Percentiles rank a stretch among this genome's conserved stretches.
These are phyloP conservation scores for Metarhizium robertsii DNA, from an alignment of 2,329 filamentous ascomycete genomes.

Conservation along the genomic window DNA sequence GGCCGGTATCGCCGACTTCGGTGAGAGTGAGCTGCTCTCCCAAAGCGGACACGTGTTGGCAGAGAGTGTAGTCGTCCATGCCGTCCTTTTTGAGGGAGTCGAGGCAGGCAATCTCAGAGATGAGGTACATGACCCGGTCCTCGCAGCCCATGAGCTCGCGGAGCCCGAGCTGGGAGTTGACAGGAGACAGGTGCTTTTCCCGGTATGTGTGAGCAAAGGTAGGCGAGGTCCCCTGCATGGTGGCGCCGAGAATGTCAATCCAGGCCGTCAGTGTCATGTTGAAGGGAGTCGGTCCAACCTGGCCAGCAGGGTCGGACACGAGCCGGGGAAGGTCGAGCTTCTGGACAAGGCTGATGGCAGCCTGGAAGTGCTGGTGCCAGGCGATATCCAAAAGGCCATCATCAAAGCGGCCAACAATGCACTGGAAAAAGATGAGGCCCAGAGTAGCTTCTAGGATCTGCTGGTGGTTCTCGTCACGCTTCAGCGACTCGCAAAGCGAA, in stretches of 20 bases:
- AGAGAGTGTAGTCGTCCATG: constrained; percentile 78
- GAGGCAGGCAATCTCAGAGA: constrained; percentile 93
- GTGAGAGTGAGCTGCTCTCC: constrained; percentile 79
- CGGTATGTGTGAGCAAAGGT: constrained; percentile 92
- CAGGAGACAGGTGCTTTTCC: constrained; percentile 72
- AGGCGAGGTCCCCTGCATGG: constrained; percentile 79
- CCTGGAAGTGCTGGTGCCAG: constrained; percentile 96
- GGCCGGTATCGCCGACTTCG: constrained; percentile 53
- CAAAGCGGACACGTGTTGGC: constrained; percentile 80
- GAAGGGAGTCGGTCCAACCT: constrained; percentile 59
- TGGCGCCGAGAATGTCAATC: constrained; percentile 95
- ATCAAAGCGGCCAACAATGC: constrained; percentile 76
- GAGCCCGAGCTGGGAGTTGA: constrained; percentile 58
- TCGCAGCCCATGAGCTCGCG: constrained; percentile 96
- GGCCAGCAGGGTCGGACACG: constrained; percentile 50
- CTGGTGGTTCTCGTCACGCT: constrained; percentile 70
- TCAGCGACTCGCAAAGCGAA: constrained; percentile 73
- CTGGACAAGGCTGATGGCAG: constrained; percentile 73
- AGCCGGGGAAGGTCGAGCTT: constrained; percentile 70
- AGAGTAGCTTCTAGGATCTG: constrained; percentile 88
- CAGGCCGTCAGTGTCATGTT: constrained; percentile 91
- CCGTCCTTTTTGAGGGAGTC: constrained; percentile 77
- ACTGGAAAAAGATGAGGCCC: constrained; percentile 94
- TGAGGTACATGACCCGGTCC: constrained; percentile 93
- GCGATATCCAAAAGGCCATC: constrained; percentile 84